These are phyloP conservation scores for Creolimax fragrantissima DNA, from an alignment of 78 protist genomes.

Conservation along the genomic window DNA sequence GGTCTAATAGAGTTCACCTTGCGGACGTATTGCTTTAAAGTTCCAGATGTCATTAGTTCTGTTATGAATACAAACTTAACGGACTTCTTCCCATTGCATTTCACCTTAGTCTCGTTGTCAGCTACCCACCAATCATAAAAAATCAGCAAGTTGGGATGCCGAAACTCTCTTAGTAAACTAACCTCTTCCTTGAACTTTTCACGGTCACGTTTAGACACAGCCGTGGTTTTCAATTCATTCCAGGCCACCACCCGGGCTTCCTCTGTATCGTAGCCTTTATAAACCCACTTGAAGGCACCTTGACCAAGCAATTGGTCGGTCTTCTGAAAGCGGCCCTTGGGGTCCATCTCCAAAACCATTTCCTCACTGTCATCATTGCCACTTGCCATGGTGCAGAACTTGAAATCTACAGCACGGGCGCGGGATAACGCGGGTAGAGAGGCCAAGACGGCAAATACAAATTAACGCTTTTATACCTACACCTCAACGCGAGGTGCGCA, in stretches of 20 bases:
- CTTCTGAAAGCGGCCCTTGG: not conserved
- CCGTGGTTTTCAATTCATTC: constrained; percentile 48
- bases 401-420: no score
- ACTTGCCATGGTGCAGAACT: not conserved
- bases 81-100: not conserved
- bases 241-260: constrained; percentile 82
- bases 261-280: constrained; percentile 59
- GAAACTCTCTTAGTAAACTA: constrained; percentile 30
- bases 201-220: not conserved
- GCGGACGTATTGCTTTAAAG: constrained; percentile 43
- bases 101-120: not conserved
- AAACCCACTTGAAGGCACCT: constrained; percentile 64
- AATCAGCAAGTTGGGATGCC: constrained; percentile 53
- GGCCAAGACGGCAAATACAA: no score
- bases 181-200: constrained; percentile 31
- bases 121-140: constrained; percentile 42
- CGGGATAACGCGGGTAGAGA: no score
- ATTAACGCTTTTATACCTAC: no score
- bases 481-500: no score
- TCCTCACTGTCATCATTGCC: not conserved
- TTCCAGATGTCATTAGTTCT: constrained; percentile 84
- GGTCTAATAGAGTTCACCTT: constrained; percentile 17
- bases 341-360: not conserved
- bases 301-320: constrained; percentile 23
- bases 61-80: constrained; percentile 61